These are phyloP conservation scores for Exserohilum rostratum DNA, from an alignment of 2,329 filamentous ascomycete species.

Conservation along the genomic window DNA sequence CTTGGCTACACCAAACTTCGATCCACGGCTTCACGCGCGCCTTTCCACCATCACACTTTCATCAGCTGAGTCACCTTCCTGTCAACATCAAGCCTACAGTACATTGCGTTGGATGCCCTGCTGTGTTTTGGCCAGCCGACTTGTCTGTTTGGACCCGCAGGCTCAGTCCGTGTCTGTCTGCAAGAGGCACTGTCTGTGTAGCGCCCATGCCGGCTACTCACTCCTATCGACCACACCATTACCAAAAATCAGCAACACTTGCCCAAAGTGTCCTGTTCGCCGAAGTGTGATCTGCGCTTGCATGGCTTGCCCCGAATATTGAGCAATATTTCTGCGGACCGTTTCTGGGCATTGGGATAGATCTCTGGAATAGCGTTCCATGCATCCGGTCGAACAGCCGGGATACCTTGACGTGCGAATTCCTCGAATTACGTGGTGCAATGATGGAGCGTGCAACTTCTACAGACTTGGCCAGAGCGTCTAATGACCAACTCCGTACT, in stretches of 20 bases:
- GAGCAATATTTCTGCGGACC: conserved; percentile 3
- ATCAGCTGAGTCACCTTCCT: neutral
- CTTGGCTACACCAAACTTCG: neutral
- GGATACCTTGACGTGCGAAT: conserved; percentile 1
- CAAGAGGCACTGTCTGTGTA: neutral
- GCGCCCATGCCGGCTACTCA: neutral
- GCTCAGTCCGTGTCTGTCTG: neutral
- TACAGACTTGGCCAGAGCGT: neutral
- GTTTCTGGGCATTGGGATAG: neutral
- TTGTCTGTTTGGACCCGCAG: neutral
- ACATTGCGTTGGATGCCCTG: neutral
- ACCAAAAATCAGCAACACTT: neutral
- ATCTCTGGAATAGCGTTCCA: conserved; percentile 5
- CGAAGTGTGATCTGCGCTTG: neutral
- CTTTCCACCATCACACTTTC: neutral
- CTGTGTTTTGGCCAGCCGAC: neutral
- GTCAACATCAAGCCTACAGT: neutral
- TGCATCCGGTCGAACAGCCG: neutral
- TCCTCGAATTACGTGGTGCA: neutral
- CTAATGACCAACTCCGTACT: neutral
- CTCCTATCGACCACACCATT: neutral
- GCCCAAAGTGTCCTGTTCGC: neutral
- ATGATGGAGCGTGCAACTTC: conserved; percentile 4
- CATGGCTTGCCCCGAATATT: neutral
- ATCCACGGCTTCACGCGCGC: neutral